phyloP scores from a whole-genome alignment of 176 grass and related monocot genomes.

The Hordeum vulgare region DNA sequence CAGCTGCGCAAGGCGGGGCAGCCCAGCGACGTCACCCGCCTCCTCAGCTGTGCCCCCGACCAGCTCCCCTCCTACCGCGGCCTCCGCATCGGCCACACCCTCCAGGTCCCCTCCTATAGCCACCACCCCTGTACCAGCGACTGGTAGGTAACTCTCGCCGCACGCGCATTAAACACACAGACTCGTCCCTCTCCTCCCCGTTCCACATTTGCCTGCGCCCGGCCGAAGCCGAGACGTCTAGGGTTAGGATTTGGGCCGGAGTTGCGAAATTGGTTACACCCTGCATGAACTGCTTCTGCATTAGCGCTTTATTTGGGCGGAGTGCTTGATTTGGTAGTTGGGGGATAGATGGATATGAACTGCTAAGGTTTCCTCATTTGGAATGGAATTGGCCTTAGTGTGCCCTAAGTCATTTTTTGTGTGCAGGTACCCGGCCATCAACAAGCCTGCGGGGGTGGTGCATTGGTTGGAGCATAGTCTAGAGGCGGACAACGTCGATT shows the following conservation, averaged over 20 bases:
- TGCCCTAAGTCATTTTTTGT: not conserved
- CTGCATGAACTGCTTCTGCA: not conserved
- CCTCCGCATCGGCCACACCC: conserved; percentile 66
- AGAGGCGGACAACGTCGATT: too few relatives aligned
- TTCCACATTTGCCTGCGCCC: not conserved
- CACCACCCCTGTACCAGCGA: conserved; percentile 85
- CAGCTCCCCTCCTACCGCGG: conserved; percentile 67
- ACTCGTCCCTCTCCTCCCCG: not conserved
- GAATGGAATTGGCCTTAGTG: not conserved
- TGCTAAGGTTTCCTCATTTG: not conserved
- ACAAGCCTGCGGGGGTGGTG: too few relatives aligned
- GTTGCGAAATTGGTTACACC: not conserved
- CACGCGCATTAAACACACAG: too few relatives aligned
- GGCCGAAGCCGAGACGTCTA: not conserved
- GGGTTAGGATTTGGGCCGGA: not conserved
- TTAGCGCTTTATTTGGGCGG: not conserved
- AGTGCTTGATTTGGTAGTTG: not conserved
- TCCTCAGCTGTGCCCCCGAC: conserved; percentile 72
- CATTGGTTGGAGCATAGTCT: too few relatives aligned
- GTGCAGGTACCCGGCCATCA: too few relatives aligned
- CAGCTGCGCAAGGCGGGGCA: conserved; percentile 75
- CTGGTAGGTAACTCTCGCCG: conserved; percentile 76
- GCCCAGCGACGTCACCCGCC: conserved; percentile 70
- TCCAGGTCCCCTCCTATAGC: conserved; percentile 82
- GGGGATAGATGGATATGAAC: not conserved